A percentile compares a stretch with the other conserved stretches of the same genome.
phyloP scores from a whole-genome alignment of 177 flowering plant species.

The Vitis hybrid region DNA sequence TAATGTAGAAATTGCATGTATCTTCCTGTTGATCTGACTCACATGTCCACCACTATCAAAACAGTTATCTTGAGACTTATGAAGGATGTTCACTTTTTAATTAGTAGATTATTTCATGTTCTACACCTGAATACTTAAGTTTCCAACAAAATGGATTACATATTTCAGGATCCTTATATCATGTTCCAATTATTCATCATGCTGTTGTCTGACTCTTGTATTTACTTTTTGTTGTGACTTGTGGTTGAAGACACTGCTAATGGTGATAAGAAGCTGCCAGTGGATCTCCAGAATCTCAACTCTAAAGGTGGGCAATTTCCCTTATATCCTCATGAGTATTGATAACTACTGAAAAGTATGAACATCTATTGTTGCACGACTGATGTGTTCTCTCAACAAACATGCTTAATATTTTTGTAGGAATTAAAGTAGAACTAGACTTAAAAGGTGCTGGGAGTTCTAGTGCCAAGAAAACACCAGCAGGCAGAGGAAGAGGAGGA shows the following conservation, averaged over 20 bases:
- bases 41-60: too few relatives aligned
- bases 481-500: constrained; percentile 61
- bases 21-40: too few relatives aligned
- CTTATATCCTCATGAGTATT: not conserved
- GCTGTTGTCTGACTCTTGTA: not conserved
- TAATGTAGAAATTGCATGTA: not conserved
- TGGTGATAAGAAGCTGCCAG: constrained; percentile 51
- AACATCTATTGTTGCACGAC: too few relatives aligned
- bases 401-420: constrained; percentile 21
- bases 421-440: constrained; percentile 73
- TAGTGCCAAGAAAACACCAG: constrained; percentile 49
- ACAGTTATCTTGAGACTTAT: too few relatives aligned
- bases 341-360: too few relatives aligned
- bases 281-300: constrained; percentile 58
- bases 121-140: too few relatives aligned
- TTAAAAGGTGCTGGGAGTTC: constrained; percentile 55
- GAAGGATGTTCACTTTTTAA: too few relatives aligned
- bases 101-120: too few relatives aligned
- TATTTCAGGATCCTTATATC: too few relatives aligned
- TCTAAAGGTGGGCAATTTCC: constrained; percentile 56
- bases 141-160: too few relatives aligned
- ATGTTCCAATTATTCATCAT: too few relatives aligned
- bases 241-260: constrained; percentile 36
- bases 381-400: too few relatives aligned
- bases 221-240: not conserved